These are phyloP conservation scores for Coemansia sp. DNA, from an alignment of 192 early-diverging fungal genomes.

Conservation along the genomic window DNA sequence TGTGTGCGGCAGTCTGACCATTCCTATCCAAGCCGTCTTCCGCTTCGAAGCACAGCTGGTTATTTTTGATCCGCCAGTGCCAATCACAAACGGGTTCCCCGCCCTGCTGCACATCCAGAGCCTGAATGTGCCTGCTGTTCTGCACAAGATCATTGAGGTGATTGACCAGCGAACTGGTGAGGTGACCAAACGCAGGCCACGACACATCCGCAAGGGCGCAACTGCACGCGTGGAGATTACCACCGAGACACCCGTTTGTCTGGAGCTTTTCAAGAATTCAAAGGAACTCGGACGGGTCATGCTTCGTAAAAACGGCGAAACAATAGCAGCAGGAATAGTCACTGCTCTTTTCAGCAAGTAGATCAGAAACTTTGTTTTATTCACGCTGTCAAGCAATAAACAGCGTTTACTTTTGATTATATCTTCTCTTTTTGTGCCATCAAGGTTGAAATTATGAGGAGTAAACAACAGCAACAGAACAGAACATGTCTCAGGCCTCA, in stretches of 20 bases:
- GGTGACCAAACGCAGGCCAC: conserved; percentile 81
- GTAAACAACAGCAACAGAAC: neutral
- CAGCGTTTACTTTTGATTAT: too few species aligned
- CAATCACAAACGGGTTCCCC: conserved; percentile 89
- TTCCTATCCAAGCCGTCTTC: conserved; percentile 75
- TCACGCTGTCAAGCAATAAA: too few species aligned
- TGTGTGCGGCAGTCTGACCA: conserved; percentile 63
- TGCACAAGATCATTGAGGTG: conserved; percentile 74
- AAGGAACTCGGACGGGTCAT: conserved; percentile 87
- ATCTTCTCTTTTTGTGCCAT: too few species aligned
- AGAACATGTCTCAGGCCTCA: too few species aligned
- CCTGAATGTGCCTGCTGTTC: conserved; percentile 72
- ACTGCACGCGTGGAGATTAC: conserved; percentile 84
- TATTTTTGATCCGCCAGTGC: conserved; percentile 90
- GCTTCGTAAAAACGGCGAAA: conserved; percentile 82
- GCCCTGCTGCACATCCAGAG: conserved; percentile 86
- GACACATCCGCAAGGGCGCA: conserved; percentile 58
- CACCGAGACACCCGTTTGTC: conserved; percentile 71
- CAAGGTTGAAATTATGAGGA: neutral
- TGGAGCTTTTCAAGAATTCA: conserved; percentile 83
- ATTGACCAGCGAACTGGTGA: conserved; percentile 84
- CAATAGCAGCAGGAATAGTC: conserved; percentile 87
- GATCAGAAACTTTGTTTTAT: neutral
- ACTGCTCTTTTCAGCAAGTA: conserved; percentile 43
- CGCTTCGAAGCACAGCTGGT: conserved; percentile 85